These are phyloP conservation scores for Psidium guajava DNA, from an alignment of 345 rosid genomes.

Conservation along the genomic window DNA sequence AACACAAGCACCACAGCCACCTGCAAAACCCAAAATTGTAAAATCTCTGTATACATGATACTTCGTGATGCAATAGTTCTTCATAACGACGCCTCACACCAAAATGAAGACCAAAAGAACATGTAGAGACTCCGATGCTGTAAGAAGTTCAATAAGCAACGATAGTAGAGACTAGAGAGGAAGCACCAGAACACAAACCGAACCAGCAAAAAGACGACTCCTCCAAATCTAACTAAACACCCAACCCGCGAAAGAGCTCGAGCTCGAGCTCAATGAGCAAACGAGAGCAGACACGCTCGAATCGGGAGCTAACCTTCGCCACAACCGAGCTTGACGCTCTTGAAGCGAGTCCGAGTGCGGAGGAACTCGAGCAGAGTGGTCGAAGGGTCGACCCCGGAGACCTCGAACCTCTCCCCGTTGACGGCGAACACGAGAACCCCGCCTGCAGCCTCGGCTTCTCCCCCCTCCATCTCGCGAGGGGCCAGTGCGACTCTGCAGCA, in stretches of 20 bases:
- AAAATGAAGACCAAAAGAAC: background rate
- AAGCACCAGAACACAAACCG: background rate
- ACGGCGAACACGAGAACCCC: constrained; percentile 53
- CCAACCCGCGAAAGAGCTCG: background rate
- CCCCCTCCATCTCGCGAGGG: background rate
- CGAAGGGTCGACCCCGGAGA: constrained; percentile 43
- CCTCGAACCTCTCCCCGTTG: constrained; percentile 57
- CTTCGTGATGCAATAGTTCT: background rate
- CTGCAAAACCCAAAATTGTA: constrained; percentile 21
- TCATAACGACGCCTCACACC: background rate
- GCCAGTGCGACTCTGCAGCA: background rate
- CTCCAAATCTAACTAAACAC: background rate
- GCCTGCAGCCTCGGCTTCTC: background rate
- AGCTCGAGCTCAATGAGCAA: background rate
- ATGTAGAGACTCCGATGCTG: background rate
- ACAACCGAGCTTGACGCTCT: constrained; percentile 78
- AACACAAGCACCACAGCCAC: constrained; percentile 91
- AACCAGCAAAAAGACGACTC: background rate
- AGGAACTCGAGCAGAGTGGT: constrained; percentile 80
- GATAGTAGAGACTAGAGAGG: background rate
- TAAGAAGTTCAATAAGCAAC: background rate
- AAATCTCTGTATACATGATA: background rate
- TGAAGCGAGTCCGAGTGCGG: constrained; percentile 53
- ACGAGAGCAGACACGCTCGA: background rate
- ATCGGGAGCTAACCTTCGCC: constrained; percentile 64